Evolutionary conservation across 1,284 basidiomycete species (phyloP).

Genomic region (Ceratobasidium sp.): DNA sequence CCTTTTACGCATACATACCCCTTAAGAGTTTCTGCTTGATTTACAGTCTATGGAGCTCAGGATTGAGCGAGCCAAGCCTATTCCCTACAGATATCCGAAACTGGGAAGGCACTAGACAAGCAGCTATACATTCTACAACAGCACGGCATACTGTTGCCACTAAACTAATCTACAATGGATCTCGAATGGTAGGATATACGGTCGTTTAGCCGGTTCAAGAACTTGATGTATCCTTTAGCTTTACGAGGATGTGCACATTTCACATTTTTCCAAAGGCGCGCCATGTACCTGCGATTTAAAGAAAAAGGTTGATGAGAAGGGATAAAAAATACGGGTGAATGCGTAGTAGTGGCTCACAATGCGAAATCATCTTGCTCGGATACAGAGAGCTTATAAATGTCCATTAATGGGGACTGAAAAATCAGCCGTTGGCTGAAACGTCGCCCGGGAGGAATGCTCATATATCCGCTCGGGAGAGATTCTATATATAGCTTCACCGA

Average conservation of each 20-base stretch:
- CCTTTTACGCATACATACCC: too few species aligned
- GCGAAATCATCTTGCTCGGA: background rate
- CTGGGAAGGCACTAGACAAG: too few species aligned
- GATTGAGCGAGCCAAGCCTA: too few species aligned
- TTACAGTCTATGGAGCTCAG: too few species aligned
- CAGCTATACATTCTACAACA: too few species aligned
- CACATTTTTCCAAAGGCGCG: background rate
- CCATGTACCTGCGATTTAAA: background rate
- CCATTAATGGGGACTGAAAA: background rate
- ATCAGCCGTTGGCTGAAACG: background rate
- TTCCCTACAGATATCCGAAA: too few species aligned
- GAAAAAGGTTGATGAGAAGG: too few species aligned
- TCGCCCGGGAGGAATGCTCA: background rate
- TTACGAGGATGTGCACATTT: constrained; percentile 8
- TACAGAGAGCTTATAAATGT: background rate
- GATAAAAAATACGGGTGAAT: background rate
- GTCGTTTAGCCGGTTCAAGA: background rate
- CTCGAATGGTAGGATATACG: background rate
- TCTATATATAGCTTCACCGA: background rate
- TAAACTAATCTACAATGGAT: too few species aligned
- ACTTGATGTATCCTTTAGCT: background rate
- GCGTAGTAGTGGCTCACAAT: background rate
- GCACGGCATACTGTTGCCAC: too few species aligned
- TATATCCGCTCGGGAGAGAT: too few species aligned
- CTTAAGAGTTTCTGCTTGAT: too few species aligned